phyloP scores from a whole-genome alignment of 1,284 basidiomycete genomes.

The Lignosus rhinocerotis region DNA sequence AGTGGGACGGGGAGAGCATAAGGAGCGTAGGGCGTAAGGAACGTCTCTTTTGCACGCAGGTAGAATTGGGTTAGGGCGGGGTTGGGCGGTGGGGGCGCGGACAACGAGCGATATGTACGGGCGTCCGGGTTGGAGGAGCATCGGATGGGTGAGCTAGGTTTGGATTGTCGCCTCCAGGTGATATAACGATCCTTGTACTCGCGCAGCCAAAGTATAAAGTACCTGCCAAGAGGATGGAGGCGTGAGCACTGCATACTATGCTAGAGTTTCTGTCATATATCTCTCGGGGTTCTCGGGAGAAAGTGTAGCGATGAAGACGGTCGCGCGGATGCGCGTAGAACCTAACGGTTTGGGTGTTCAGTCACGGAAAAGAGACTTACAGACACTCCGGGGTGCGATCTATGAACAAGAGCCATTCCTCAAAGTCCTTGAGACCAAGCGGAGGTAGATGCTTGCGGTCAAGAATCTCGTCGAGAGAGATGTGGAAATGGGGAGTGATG shows the following conservation, averaged over 20 bases:
- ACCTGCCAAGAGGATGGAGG: constrained; percentile 38
- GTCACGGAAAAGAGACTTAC: constrained; percentile 36
- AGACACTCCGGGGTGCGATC: constrained; percentile 71
- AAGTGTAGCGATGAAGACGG: neutral
- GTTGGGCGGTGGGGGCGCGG: constrained; percentile 28
- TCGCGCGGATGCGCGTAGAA: neutral
- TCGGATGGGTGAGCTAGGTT: constrained; percentile 31
- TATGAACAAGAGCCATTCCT: constrained; percentile 78
- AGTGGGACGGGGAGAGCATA: constrained; percentile 73
- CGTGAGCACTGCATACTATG: neutral
- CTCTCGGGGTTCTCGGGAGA: neutral
- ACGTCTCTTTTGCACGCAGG: constrained; percentile 73
- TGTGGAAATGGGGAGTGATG: constrained; percentile 42
- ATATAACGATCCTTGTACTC: constrained; percentile 62
- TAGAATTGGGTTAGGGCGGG: constrained; percentile 67
- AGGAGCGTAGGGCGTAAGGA: constrained; percentile 65
- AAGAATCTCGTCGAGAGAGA: constrained; percentile 68
- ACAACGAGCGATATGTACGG: constrained; percentile 36
- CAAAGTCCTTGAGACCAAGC: constrained; percentile 75
- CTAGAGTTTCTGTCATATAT: neutral
- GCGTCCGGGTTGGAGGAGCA: constrained; percentile 14
- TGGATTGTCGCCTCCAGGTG: constrained; percentile 53
- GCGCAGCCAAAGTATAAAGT: constrained; percentile 75
- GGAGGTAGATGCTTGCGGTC: constrained; percentile 72
- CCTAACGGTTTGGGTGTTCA: neutral